Conservation (phyloP, 2,329 filamentous ascomycete genomes). For the Cylindrodendrum hubeiense region DNA sequence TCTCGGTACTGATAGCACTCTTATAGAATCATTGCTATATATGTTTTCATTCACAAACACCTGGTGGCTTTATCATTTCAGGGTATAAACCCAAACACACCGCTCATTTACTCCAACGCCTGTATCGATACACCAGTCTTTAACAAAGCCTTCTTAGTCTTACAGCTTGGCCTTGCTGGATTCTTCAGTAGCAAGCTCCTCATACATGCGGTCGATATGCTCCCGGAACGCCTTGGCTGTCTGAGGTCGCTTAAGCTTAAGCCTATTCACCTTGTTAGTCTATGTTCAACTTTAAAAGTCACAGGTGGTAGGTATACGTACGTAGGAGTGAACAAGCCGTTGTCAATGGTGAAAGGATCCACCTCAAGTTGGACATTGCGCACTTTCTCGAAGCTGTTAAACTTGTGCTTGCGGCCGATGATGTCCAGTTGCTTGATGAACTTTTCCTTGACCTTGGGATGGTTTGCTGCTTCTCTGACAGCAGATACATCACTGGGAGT, state of each 20-base stretch:
- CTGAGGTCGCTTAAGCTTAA: slow-evolving; percentile 72
- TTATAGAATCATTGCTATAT: too few relatives aligned
- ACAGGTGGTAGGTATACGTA: slow-evolving; percentile 63
- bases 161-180: slow-evolving; percentile 41
- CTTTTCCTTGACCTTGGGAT: slow-evolving; percentile 79
- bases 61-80: not conserved
- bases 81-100: not conserved
- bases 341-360: slow-evolving; percentile 94
- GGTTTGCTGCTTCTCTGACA: slow-evolving; percentile 74
- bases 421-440: slow-evolving; percentile 83
- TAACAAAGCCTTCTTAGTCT: slow-evolving; percentile 22
- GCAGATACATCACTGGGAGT: slow-evolving; percentile 73
- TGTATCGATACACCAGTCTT: slow-evolving; percentile 1
- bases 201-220: slow-evolving; percentile 69
- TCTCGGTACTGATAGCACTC: too few relatives aligned
- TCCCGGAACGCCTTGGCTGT: slow-evolving; percentile 63
- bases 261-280: slow-evolving; percentile 51
- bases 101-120: slow-evolving; percentile 2
- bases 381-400: slow-evolving; percentile 91
- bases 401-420: slow-evolving; percentile 85
- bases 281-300: not conserved
- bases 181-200: slow-evolving; percentile 55
- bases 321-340: slow-evolving; percentile 90
- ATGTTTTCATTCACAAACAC: not conserved
- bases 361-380: slow-evolving; percentile 79